These are phyloP conservation scores for Fusarium protoensiforme DNA, from an alignment of 2,329 filamentous ascomycete species.

Conservation along the genomic window DNA sequence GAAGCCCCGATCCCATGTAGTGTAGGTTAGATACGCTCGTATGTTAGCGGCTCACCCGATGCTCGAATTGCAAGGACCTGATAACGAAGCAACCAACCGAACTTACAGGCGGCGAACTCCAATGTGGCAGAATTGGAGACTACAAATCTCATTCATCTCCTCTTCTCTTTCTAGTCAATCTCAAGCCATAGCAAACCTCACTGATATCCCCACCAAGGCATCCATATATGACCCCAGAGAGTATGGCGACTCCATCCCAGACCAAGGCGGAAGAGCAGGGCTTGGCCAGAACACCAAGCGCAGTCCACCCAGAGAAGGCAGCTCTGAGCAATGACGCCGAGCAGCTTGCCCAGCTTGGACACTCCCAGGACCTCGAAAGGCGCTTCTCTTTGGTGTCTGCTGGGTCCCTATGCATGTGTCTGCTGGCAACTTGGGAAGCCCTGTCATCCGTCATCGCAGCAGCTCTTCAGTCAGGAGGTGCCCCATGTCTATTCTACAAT, in stretches of 20 bases:
- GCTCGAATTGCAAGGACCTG: not conserved
- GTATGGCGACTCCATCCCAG: not conserved
- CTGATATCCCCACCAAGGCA: not conserved
- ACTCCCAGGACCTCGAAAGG: constrained; percentile 42
- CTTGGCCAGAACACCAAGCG: not conserved
- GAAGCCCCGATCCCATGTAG: not conserved
- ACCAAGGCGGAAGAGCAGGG: not conserved
- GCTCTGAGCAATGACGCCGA: not conserved
- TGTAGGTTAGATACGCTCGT: not conserved
- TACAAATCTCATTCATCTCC: not conserved
- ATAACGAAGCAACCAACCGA: not conserved
- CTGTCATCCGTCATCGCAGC: constrained; percentile 56
- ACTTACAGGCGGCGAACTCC: not conserved
- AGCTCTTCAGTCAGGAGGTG: constrained; percentile 56
- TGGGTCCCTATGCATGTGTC: constrained; percentile 55
- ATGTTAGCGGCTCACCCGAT: not conserved
- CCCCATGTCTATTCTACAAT: constrained; percentile 55
- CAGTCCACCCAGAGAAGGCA: not conserved
- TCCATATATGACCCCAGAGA: not conserved
- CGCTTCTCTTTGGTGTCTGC: constrained; percentile 54
- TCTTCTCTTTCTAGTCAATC: not conserved
- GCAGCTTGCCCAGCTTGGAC: constrained; percentile 38
- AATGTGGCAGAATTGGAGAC: not conserved
- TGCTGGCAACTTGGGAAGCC: constrained; percentile 63
- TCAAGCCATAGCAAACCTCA: not conserved